These are phyloP conservation scores for Amylocystis lapponica DNA, from an alignment of 768 basidiomycete genomes.

Conservation along the genomic window DNA sequence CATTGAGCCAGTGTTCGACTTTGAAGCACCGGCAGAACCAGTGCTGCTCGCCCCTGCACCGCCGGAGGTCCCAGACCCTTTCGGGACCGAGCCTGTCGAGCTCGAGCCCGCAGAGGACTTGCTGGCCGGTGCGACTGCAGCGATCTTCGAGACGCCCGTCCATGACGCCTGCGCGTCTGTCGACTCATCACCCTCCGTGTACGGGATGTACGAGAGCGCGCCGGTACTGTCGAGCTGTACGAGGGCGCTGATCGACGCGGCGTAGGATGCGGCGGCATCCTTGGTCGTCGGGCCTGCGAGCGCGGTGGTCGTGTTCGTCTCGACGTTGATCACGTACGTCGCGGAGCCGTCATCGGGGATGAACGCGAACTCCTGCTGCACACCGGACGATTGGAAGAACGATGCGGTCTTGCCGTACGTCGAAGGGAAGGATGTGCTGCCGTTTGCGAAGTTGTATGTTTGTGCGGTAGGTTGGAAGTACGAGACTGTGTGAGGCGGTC, in stretches of 20 bases:
- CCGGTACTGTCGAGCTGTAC: slow-evolving; percentile 65
- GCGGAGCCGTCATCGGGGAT: slow-evolving; percentile 67
- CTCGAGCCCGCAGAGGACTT: slow-evolving; percentile 14
- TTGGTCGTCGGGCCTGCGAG: slow-evolving; percentile 56
- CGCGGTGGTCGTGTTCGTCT: slow-evolving; percentile 60
- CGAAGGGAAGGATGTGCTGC: slow-evolving; percentile 58
- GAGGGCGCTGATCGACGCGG: slow-evolving; percentile 53
- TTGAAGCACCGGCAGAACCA: background rate
- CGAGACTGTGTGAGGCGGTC: slow-evolving; percentile 41
- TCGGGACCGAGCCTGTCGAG: too few relatives aligned
- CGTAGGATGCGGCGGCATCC: slow-evolving; percentile 57
- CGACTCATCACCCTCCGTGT: slow-evolving; percentile 37
- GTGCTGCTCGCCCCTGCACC: background rate
- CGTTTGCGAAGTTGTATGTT: slow-evolving; percentile 41
- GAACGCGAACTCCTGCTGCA: slow-evolving; percentile 73
- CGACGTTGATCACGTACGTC: slow-evolving; percentile 72
- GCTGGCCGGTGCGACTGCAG: slow-evolving; percentile 36
- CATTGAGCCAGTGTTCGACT: too few relatives aligned
- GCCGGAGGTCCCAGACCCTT: background rate
- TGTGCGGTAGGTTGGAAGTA: slow-evolving; percentile 74
- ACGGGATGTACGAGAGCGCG: slow-evolving; percentile 55
- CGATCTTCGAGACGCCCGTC: slow-evolving; percentile 40
- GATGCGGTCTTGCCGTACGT: slow-evolving; percentile 63
- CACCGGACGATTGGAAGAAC: slow-evolving; percentile 54
- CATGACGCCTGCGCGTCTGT: slow-evolving; percentile 45